Conservation (phyloP, 768 basidiomycete genomes). For the Podaxis carcinomalis region DNA sequence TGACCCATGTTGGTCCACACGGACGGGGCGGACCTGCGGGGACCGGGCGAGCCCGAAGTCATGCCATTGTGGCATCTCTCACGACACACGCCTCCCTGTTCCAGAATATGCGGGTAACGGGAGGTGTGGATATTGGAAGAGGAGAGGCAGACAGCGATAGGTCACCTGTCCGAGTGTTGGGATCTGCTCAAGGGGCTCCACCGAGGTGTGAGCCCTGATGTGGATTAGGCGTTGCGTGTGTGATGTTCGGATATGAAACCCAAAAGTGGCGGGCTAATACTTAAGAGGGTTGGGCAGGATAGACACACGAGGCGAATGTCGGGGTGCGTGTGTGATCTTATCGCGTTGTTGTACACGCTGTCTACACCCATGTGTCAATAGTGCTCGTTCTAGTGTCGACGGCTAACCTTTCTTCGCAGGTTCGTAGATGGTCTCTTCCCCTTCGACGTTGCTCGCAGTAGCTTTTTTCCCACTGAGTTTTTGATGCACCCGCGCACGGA, state of each 20-base stretch:
- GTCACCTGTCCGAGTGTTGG: conserved; percentile 4
- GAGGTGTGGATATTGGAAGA: not conserved
- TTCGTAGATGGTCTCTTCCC: not conserved
- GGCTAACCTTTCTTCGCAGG: not conserved
- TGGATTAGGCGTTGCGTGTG: not conserved
- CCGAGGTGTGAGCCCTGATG: not conserved
- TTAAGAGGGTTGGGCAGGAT: not conserved
- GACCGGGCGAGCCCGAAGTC: not conserved
- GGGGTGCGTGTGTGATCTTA: not conserved
- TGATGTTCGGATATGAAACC: not conserved
- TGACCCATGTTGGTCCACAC: not conserved
- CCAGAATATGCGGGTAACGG: not conserved
- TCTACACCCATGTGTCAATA: not conserved
- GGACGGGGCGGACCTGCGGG: not conserved
- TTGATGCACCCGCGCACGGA: not conserved
- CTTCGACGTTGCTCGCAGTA: conserved; percentile 7
- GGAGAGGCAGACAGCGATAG: conserved; percentile 1
- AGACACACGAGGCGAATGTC: too few relatives aligned
- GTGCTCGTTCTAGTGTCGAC: not conserved
- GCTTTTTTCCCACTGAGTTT: conserved; percentile 8
- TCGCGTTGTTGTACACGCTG: not conserved
- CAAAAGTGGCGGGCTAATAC: not conserved
- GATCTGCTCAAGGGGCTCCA: not conserved
- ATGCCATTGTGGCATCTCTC: not conserved
- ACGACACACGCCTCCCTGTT: not conserved